These are phyloP conservation scores for Afroboletus lepidellus DNA, from an alignment of 1,284 basidiomycete species.

Conservation along the genomic window DNA sequence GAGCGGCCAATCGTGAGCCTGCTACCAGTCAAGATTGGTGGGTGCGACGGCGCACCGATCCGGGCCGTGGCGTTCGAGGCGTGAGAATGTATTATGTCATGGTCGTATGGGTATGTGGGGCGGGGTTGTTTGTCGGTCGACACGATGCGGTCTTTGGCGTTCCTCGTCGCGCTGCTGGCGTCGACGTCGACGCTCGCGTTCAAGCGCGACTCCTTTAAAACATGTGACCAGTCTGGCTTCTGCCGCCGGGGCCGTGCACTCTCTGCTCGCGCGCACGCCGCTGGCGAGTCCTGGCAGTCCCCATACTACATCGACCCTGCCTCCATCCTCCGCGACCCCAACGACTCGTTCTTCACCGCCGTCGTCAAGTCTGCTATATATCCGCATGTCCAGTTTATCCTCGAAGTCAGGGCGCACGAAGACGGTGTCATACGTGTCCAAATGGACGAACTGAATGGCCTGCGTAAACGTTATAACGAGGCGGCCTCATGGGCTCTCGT, in stretches of 20 bases:
- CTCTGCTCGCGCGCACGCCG: conserved; percentile 62
- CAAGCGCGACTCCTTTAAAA: conserved; percentile 86
- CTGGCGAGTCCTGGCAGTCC: conserved; percentile 65
- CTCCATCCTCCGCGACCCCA: conserved; percentile 48
- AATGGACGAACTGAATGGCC: conserved; percentile 80
- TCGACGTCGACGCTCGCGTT: conserved; percentile 47
- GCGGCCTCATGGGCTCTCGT: conserved; percentile 84
- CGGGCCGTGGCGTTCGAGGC: conserved; percentile 53
- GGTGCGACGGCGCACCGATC: conserved; percentile 62
- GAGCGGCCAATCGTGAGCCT: conserved; percentile 48
- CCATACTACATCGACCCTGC: conserved; percentile 76
- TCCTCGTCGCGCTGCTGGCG: conserved; percentile 30
- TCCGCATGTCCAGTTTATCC: conserved; percentile 75
- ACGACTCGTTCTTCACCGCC: conserved; percentile 66
- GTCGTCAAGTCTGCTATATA: conserved; percentile 76
- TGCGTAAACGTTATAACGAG: conserved; percentile 85
- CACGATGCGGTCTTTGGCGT: conserved; percentile 22
- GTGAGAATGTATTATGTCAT: conserved; percentile 22
- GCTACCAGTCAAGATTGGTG: conserved; percentile 55
- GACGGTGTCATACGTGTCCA: conserved; percentile 83
- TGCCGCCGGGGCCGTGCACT: conserved; percentile 86
- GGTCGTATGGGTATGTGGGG: not conserved
- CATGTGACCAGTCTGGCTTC: conserved; percentile 86
- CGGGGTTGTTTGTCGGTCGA: too few relatives aligned
- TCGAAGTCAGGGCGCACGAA: conserved; percentile 79